Evolutionary conservation across 148 eudicot species (phyloP), one percentile per base, ranked within the genome.

Genomic region (Nepenthes mirabilis): DNA sequence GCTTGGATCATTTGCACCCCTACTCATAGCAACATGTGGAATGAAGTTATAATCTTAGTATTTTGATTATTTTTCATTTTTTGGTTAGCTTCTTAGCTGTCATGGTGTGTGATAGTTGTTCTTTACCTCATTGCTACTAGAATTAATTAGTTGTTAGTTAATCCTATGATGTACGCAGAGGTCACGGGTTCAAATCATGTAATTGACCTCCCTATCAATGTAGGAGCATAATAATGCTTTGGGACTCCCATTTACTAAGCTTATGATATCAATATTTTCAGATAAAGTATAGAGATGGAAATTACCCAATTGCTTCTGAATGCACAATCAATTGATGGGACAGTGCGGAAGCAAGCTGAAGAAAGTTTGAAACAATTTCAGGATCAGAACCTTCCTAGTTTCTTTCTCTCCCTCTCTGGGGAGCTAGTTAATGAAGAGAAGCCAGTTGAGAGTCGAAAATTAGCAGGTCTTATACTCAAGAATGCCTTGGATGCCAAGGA

Each of bases 401-500:
- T 83, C 59, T 58, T 89, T 57, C 61, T 89, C 43, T 89, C 97
- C 23, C 82, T 89, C 23, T 81, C 97, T 14, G 87, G 85, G 37
- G 97, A 89, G 78, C 90, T 89, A 59, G 82, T 87, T 56, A 83
- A 72, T 47, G 84, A 89, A 50, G 88, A 83, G 65, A 86, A 90
- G 75, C 94, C 95, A 37, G 84, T 78, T 32, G 94, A 86, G 34
- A 86, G 95, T 47, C 81, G 97, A 48, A 90, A 80, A 62, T 66
- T 90, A 52, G 95, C 88, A 0, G 97, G 97, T 63, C 80, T 86
- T 66, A 70, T 90, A 58, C 84, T 90, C 34, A 90, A 90, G 70
- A 90, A 86, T 77, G 95, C 95, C n/a, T 74, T 90, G 75, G 97
- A 90, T 77, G 97, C 97, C 47, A 86, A 90, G 71, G 97, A 90